A percentile compares a stretch with the other conserved stretches of the same genome.
Conservation (phyloP, 2,329 filamentous ascomycete genomes). For the Torrubiellomyces zombiae region DNA sequence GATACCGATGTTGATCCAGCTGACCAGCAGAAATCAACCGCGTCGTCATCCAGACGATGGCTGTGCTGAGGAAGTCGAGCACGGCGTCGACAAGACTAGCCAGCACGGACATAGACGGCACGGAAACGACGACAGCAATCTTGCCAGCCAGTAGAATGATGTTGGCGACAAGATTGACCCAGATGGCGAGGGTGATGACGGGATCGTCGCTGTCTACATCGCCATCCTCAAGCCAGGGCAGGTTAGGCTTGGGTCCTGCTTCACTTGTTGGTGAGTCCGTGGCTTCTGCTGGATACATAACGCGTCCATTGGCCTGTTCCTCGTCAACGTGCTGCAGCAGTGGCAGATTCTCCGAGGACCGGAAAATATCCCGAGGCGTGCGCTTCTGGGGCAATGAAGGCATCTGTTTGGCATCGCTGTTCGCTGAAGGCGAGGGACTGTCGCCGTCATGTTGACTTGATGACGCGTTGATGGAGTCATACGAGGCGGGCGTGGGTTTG, state of each 20-base stretch:
- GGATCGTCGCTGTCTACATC: slow-evolving; percentile 53
- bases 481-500: slow-evolving; percentile 9
- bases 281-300: background rate
- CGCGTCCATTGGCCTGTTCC: too few species aligned
- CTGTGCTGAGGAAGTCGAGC: slow-evolving; percentile 65
- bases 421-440: slow-evolving; percentile 14
- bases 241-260: slow-evolving; percentile 30
- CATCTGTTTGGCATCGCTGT: slow-evolving; percentile 4
- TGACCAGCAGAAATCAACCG: slow-evolving; percentile 48
- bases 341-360: slow-evolving; percentile 51
- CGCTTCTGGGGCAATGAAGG: slow-evolving; percentile 47
- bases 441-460: slow-evolving; percentile 8
- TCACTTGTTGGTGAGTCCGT: slow-evolving; percentile 9
- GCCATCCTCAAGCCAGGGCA: slow-evolving; percentile 58
- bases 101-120: slow-evolving; percentile 66
- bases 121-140: slow-evolving; percentile 57
- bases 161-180: slow-evolving; percentile 70
- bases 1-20: slow-evolving; percentile 59
- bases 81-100: slow-evolving; percentile 66
- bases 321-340: slow-evolving; percentile 35
- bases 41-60: slow-evolving; percentile 66
- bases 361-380: slow-evolving; percentile 77
- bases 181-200: slow-evolving; percentile 76
- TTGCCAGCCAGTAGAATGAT: slow-evolving; percentile 59
- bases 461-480: slow-evolving; percentile 13